A percentile compares a stretch with the other conserved stretches of the same genome.
These are phyloP conservation scores for Hypoxylon subgilvum DNA, from an alignment of 495 filamentous ascomycete species.

Conservation along the genomic window DNA sequence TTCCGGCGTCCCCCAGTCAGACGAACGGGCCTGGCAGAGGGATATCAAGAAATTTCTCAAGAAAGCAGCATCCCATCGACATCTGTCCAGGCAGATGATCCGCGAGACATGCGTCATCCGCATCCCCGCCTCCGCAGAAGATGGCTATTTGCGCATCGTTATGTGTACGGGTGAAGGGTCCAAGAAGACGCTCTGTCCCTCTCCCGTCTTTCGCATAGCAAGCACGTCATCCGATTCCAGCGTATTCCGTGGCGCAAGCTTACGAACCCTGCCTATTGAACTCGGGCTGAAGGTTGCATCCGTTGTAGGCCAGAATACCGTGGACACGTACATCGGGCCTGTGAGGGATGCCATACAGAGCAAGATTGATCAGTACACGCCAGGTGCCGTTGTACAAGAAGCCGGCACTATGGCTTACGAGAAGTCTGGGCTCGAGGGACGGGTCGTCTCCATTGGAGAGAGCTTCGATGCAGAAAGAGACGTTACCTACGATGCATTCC, in stretches of 20 bases:
- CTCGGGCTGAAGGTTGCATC: slow-evolving; percentile 64
- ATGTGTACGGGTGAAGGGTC: slow-evolving; percentile 57
- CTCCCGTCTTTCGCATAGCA: slow-evolving; percentile 68
- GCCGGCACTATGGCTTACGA: slow-evolving; percentile 53
- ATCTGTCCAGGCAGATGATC: slow-evolving; percentile 53
- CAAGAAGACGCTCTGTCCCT: slow-evolving; percentile 64
- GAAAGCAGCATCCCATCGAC: slow-evolving; percentile 49
- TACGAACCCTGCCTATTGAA: slow-evolving; percentile 69
- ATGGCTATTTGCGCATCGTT: slow-evolving; percentile 71
- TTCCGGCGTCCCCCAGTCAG: slow-evolving; percentile 52
- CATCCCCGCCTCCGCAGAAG: slow-evolving; percentile 65
- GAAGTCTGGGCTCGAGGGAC: slow-evolving; percentile 45
- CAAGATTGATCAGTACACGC: slow-evolving; percentile 49
- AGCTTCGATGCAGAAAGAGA: slow-evolving; percentile 39
- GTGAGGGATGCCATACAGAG: slow-evolving; percentile 49
- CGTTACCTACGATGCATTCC: slow-evolving; percentile 27
- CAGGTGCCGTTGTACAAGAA: slow-evolving; percentile 50
- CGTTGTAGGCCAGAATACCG: slow-evolving; percentile 57
- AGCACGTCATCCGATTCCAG: slow-evolving; percentile 64
- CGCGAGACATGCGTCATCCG: slow-evolving; percentile 68
- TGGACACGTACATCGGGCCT: slow-evolving; percentile 56
- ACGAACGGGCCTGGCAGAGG: slow-evolving; percentile 70
- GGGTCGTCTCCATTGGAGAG: slow-evolving; percentile 36
- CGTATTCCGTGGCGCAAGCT: slow-evolving; percentile 66
- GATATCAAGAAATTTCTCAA: slow-evolving; percentile 67